phyloP scores from a whole-genome alignment of 192 early-diverging fungal species.

The Coemansia sp. region DNA sequence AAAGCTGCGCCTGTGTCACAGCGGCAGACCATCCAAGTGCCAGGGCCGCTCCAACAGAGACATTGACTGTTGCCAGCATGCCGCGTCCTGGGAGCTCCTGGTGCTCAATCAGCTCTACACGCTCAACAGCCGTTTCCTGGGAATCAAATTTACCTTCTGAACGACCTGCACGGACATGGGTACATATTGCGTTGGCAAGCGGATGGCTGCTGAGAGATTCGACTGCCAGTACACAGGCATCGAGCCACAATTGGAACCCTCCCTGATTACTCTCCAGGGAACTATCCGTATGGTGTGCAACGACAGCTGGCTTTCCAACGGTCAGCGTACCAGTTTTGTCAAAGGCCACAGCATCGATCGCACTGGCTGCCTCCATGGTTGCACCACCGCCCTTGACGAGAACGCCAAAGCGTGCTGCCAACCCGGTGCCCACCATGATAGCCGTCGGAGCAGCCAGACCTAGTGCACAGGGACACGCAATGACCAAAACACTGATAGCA shows the following conservation, averaged over 20 bases:
- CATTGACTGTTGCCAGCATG: constrained; percentile 30
- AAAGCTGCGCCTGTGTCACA: constrained; percentile 13
- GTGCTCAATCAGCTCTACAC: constrained; percentile 24
- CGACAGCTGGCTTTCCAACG: constrained; percentile 64
- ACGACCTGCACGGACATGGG: constrained; percentile 50
- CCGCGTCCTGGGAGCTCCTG: constrained; percentile 41
- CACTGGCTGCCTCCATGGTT: constrained; percentile 79
- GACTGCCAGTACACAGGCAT: constrained; percentile 59
- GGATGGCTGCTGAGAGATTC: constrained; percentile 88
- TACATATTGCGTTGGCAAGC: constrained; percentile 67
- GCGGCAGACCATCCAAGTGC: constrained; percentile 24
- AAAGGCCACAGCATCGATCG: constrained; percentile 85
- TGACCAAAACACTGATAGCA: constrained; percentile 86
- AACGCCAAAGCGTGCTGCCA: constrained; percentile 89
- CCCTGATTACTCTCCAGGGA: constrained; percentile 10
- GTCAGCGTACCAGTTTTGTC: constrained; percentile 99
- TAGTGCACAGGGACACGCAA: constrained; percentile 95
- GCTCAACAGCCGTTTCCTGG: background rate
- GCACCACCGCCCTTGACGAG: constrained; percentile 88
- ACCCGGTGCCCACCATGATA: constrained; percentile 97
- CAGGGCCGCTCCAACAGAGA: constrained; percentile 12
- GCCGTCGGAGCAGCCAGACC: constrained; percentile 95
- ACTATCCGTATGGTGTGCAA: constrained; percentile 22
- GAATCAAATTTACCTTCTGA: constrained; percentile 4
- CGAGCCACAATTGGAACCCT: constrained; percentile 50